A percentile compares a stretch with the other conserved stretches of the same genome.
phyloP scores from a whole-genome alignment of 371 early-diverging fungal genomes.

The Encephalitozoon cuniculi region DNA sequence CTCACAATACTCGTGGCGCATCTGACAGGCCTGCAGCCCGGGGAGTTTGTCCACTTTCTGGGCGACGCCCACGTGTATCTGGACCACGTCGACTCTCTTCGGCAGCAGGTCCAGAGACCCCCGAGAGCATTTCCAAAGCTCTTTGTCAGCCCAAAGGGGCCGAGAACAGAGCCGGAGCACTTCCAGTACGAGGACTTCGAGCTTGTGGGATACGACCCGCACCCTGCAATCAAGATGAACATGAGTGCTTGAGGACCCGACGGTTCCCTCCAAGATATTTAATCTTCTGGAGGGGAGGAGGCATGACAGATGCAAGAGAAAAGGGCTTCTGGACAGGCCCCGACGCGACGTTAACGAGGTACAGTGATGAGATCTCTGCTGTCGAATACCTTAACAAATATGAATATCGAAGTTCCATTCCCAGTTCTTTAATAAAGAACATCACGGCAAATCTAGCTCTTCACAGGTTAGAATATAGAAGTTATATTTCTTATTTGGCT shows the following conservation, averaged over 20 bases:
- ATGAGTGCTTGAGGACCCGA: conserved; percentile 68
- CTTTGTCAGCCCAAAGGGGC: conserved; percentile 20
- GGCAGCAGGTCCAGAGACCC: conserved; percentile 69
- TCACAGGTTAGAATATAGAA: too few species aligned
- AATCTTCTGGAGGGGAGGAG: background rate
- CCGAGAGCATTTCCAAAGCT: conserved; percentile 80
- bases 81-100: conserved; percentile 80
- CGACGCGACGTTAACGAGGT: too few species aligned
- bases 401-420: too few species aligned
- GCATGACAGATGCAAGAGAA: background rate
- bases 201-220: conserved; percentile 74
- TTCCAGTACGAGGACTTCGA: conserved; percentile 75
- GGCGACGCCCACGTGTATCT: conserved; percentile 92
- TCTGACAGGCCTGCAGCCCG: conserved; percentile 73
- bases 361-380: too few species aligned
- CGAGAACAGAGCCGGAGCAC: conserved; percentile 65
- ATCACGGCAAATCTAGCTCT: too few species aligned
- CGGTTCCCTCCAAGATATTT: background rate
- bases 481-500: too few species aligned
- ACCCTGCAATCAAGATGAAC: conserved; percentile 79
- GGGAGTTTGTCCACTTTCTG: conserved; percentile 84
- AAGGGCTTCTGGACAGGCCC: background rate
- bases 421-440: too few species aligned
- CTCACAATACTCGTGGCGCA: conserved; percentile 84
- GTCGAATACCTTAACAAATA: too few species aligned